phyloP scores from a whole-genome alignment of 1,284 basidiomycete species.

The Naganishia sp. region DNA sequence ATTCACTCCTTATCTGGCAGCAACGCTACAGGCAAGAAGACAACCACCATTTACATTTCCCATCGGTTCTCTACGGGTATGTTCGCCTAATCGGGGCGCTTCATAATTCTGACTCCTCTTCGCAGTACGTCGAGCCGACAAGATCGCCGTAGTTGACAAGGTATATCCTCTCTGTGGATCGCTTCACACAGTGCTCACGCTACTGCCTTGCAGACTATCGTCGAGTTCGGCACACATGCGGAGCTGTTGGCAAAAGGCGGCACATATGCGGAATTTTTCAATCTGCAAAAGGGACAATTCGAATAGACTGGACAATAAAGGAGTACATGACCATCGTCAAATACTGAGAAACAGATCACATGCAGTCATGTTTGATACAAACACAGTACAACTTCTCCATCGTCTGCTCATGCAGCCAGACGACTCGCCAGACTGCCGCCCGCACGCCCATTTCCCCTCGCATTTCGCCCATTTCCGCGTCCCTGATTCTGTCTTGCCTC shows the following conservation, averaged over 20 bases:
- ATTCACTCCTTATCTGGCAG: conserved; percentile 41
- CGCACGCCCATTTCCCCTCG: conserved; percentile 6
- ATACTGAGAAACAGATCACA: too few relatives aligned
- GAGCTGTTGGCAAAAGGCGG: conserved; percentile 62
- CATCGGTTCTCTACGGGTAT: conserved; percentile 59
- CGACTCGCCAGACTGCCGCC: conserved; percentile 33
- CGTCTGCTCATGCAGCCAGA: neutral
- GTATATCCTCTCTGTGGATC: conserved; percentile 40
- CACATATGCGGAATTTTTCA: conserved; percentile 45
- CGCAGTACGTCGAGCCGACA: conserved; percentile 53
- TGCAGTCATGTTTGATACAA: too few relatives aligned
- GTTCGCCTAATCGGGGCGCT: neutral
- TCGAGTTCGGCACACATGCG: conserved; percentile 75
- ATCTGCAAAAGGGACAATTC: conserved; percentile 39
- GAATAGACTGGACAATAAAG: conserved; percentile 10
- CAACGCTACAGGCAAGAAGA: conserved; percentile 41
- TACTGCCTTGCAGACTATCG: conserved; percentile 61
- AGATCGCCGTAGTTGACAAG: conserved; percentile 77
- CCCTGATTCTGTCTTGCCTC: conserved; percentile 29
- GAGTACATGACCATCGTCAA: too few relatives aligned
- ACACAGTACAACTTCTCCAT: neutral
- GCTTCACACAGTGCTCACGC: neutral
- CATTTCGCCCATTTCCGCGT: conserved; percentile 4
- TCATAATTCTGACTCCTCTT: conserved; percentile 53
- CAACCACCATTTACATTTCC: conserved; percentile 80